phyloP scores from a whole-genome alignment of 2,329 filamentous ascomycete species.

The Cladophialophora chaetospira region DNA sequence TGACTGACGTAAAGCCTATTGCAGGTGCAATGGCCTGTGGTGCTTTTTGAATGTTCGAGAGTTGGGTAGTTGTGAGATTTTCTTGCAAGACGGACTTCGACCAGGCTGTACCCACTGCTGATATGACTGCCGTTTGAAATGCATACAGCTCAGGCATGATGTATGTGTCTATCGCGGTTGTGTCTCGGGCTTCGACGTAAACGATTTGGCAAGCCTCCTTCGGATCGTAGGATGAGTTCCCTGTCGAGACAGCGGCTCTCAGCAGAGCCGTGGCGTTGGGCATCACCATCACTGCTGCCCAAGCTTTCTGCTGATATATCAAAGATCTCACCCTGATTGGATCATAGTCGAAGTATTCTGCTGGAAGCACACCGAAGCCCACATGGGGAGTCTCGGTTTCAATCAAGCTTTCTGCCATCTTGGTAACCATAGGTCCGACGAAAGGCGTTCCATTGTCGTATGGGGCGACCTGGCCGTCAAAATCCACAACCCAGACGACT shows the following conservation, averaged over 20 bases:
- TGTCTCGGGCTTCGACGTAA: no score
- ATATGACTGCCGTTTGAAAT: no score
- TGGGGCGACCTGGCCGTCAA: constrained; percentile 61
- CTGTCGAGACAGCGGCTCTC: no score
- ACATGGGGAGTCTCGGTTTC: constrained; percentile 49
- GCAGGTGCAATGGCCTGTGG: constrained; percentile 58
- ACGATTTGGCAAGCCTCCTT: no score
- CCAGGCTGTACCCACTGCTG: constrained; percentile 62
- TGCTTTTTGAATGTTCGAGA: constrained; percentile 37
- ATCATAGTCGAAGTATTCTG: constrained; percentile 59
- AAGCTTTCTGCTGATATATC: constrained; percentile 62
- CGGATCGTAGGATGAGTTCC: no score
- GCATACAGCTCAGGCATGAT: no score
- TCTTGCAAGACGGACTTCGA: constrained; percentile 57
- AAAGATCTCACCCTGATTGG: no score
- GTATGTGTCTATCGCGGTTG: no score
- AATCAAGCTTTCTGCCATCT: constrained; percentile 50
- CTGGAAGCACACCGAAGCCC: constrained; percentile 59
- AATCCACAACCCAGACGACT: constrained; percentile 63
- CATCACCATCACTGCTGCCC: constrained; percentile 64
- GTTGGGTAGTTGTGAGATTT: constrained; percentile 39
- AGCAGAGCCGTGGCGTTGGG: no score
- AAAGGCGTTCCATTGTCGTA: constrained; percentile 47
- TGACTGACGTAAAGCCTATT: constrained; percentile 58
- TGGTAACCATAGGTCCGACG: constrained; percentile 53